A percentile compares a stretch with the other conserved stretches of the same genome.
These are phyloP conservation scores for Paecilomyces variotii DNA, from an alignment of 2,329 filamentous ascomycete species.

Conservation along the genomic window DNA sequence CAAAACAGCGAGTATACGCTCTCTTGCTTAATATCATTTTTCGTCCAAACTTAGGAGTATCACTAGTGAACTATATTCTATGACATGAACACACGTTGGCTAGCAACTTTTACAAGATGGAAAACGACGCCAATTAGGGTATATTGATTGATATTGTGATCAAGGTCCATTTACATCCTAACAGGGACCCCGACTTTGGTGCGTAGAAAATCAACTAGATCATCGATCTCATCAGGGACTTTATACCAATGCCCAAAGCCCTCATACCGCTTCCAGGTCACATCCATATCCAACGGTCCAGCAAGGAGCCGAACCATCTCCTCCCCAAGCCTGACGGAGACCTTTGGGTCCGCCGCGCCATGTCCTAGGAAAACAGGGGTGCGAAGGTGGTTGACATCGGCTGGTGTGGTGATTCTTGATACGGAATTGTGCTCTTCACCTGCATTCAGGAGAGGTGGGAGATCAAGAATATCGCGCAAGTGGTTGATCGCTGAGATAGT, in stretches of 20 bases:
- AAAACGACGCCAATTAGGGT: too few relatives aligned
- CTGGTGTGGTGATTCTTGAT: background rate
- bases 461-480: slow-evolving; percentile 24
- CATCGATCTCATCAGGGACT: slow-evolving; percentile 42
- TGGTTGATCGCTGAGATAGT: slow-evolving; percentile 18
- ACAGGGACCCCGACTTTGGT: slow-evolving; percentile 10
- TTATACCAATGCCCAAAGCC: slow-evolving; percentile 43
- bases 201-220: slow-evolving; percentile 32
- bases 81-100: too few relatives aligned
- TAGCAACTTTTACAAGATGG: too few relatives aligned
- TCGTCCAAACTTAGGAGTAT: too few relatives aligned
- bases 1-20: too few relatives aligned
- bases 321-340: slow-evolving; percentile 18
- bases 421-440: background rate
- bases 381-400: slow-evolving; percentile 5
- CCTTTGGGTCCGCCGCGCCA: slow-evolving; percentile 33
- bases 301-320: slow-evolving; percentile 2
- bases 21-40: too few relatives aligned
- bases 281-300: slow-evolving; percentile 1
- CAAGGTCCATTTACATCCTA: background rate
- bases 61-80: too few relatives aligned
- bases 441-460: slow-evolving; percentile 5
- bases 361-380: slow-evolving; percentile 41
- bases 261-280: slow-evolving; percentile 34
- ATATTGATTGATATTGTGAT: too few relatives aligned